Evolutionary conservation across 1,139 yeast species (phyloP).

Genomic region (Yamadazyma triangularis): DNA sequence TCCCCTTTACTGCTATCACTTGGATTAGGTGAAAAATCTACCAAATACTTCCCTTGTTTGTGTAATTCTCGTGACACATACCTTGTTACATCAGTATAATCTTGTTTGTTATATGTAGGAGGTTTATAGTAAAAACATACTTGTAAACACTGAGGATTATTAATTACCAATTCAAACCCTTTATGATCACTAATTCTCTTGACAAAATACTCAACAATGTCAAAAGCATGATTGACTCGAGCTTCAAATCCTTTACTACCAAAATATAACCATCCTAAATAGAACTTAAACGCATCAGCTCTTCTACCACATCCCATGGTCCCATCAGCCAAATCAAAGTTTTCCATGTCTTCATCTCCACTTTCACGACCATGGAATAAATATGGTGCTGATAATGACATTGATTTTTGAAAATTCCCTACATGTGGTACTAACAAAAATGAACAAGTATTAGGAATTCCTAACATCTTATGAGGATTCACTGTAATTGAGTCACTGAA

Average conservation of each 20-base stretch:
- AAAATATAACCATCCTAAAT: slow-evolving; percentile 77
- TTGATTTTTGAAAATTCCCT: slow-evolving; percentile 60
- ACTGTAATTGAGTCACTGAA: slow-evolving; percentile 76
- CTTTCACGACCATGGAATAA: slow-evolving; percentile 66
- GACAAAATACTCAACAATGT: slow-evolving; percentile 59
- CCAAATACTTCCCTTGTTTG: slow-evolving; percentile 57
- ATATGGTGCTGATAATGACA: slow-evolving; percentile 77
- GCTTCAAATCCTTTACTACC: slow-evolving; percentile 56
- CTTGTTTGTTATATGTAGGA: slow-evolving; percentile 21
- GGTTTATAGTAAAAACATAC: slow-evolving; percentile 78
- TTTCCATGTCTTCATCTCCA: slow-evolving; percentile 48
- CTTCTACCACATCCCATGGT: slow-evolving; percentile 93
- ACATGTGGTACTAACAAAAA: slow-evolving; percentile 72
- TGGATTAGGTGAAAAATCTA: slow-evolving; percentile 79
- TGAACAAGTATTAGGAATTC: slow-evolving; percentile 87
- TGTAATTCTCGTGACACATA: slow-evolving; percentile 61
- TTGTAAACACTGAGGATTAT: slow-evolving; percentile 74
- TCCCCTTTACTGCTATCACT: slow-evolving; percentile 57
- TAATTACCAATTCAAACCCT: slow-evolving; percentile 49
- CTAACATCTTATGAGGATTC: slow-evolving; percentile 87
- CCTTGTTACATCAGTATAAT: slow-evolving; percentile 59
- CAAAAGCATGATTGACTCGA: slow-evolving; percentile 70
- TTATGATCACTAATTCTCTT: slow-evolving; percentile 26
- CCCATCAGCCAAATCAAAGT: slow-evolving; percentile 81
- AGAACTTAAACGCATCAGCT: slow-evolving; percentile 76